Evolutionary conservation across 169 alveolate species (phyloP), one percentile per base, ranked within the genome.

Genomic region (Plasmodium ovale): DNA sequence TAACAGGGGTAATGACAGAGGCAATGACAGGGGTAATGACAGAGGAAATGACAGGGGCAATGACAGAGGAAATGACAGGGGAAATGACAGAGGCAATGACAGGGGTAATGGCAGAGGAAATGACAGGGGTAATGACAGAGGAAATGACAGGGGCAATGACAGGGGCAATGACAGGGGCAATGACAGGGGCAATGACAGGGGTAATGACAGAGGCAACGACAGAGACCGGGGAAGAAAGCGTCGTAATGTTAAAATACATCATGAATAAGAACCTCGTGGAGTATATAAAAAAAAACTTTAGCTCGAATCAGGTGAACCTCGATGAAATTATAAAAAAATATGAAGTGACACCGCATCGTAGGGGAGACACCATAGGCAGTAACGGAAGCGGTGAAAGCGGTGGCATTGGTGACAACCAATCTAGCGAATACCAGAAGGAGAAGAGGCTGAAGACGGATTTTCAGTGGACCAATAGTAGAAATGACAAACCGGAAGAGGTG

Each of bases 231-330:
- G 56, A 47, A 47, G 2, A 3, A 47, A 47, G 16, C 23, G 12
- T 47, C 10, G 4, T 44, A 5, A 27, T 60, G 0, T 25, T 77
- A 77, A 44, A 62, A 7, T 77, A 60, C 54, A 23, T 60, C 12
- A 23, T 77, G 25, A 29, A 33, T 60, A 62, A 25, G 1, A 44
- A 31, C 19, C 33, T 77, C 14, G 0, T 77, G 10, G 74, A 60
- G n/a, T 77, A 60, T 42, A 60, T 77, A 60, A 60, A 77, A 77
- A 42, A 44, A 14, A 77, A 77, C 62, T 77, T 77, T 19, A 77
- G 62, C 1, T 25, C 25, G 12, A 68, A 77, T 10, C 39, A 25
- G 0, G 29, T 68, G 2, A 62, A 77, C 25, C 42, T 35, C 3
- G 88, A 77, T 0, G 74, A 77, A 0, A 23, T 56, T 19, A 49